Percentiles rank a stretch among this genome's conserved stretches.
phyloP scores from a whole-genome alignment of 1,284 basidiomycete genomes.

The Sporisorium reilianum region DNA sequence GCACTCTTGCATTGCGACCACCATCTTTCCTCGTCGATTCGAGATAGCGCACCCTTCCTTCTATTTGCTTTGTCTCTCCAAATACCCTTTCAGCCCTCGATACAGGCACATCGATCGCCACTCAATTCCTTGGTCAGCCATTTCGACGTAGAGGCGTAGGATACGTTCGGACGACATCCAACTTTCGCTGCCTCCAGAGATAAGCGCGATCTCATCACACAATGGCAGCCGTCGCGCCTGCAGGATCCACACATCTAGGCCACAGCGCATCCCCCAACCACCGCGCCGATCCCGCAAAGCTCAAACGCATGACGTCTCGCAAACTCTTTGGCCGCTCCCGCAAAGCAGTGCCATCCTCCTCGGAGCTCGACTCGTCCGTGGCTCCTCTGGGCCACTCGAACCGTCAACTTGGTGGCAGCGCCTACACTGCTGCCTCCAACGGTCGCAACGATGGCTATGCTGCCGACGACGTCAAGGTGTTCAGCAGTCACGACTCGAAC shows the following conservation, averaged over 20 bases:
- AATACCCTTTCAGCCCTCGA: neutral
- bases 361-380: neutral
- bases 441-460: neutral
- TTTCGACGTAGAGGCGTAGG: neutral
- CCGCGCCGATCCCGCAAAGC: neutral
- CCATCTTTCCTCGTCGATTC: neutral
- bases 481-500: conserved; percentile 21
- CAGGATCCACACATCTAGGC: neutral
- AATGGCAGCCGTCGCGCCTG: conserved; percentile 31
- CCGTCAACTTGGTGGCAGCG: neutral
- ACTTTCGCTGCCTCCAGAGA: neutral
- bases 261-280: neutral
- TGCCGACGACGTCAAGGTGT: conserved; percentile 18
- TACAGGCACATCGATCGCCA: neutral
- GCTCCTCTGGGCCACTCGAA: neutral
- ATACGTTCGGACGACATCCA: neutral
- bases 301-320: conserved; percentile 22
- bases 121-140: neutral
- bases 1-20: conserved; percentile 1
- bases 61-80: neutral
- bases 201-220: neutral
- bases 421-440: neutral
- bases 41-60: neutral
- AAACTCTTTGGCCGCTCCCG: conserved; percentile 41
- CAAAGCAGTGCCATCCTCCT: conserved; percentile 10